A percentile compares a stretch with the other conserved stretches of the same genome.
phyloP scores from a whole-genome alignment of 2,329 filamentous ascomycete genomes.

The Curvularia spicifera region DNA sequence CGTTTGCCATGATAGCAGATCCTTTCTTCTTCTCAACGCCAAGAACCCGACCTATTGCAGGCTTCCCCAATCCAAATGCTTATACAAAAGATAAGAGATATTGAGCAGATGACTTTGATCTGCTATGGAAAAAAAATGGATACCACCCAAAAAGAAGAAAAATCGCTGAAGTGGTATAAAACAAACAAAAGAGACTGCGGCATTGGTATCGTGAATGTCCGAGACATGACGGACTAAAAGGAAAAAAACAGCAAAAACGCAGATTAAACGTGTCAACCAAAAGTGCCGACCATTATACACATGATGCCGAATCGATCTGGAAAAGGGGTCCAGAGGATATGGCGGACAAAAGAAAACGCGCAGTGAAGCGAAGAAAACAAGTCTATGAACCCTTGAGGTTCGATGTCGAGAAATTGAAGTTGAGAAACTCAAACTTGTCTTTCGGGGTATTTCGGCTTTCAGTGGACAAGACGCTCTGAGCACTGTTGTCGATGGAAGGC shows the following conservation, averaged over 20 bases:
- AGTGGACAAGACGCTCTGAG: slow-evolving; percentile 33
- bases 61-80: slow-evolving; percentile 7
- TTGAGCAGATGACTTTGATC: slow-evolving; percentile 15
- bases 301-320: slow-evolving; percentile 4
- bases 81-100: slow-evolving; percentile 18
- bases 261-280: slow-evolving; percentile 31
- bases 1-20: slow-evolving; percentile 17
- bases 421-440: slow-evolving; percentile 49
- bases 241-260: slow-evolving; percentile 24
- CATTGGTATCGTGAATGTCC: slow-evolving; percentile 44
- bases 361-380: slow-evolving; percentile 27
- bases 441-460: slow-evolving; percentile 42
- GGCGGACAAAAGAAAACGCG: slow-evolving; percentile 18
- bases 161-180: slow-evolving; percentile 54
- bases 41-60: slow-evolving; percentile 16
- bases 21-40: slow-evolving; percentile 20
- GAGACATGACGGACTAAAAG: slow-evolving; percentile 27
- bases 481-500: slow-evolving; percentile 36
- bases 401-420: slow-evolving; percentile 44
- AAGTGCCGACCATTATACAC: slow-evolving; percentile 21
- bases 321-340: slow-evolving; percentile 20
- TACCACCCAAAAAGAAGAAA: slow-evolving; percentile 66
- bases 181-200: slow-evolving; percentile 33
- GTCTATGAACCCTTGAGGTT: slow-evolving; percentile 44
- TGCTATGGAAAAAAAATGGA: slow-evolving; percentile 7